Conservation (phyloP, 768 basidiomycete genomes). For the Rhodotorula kratochvilovae region DNA sequence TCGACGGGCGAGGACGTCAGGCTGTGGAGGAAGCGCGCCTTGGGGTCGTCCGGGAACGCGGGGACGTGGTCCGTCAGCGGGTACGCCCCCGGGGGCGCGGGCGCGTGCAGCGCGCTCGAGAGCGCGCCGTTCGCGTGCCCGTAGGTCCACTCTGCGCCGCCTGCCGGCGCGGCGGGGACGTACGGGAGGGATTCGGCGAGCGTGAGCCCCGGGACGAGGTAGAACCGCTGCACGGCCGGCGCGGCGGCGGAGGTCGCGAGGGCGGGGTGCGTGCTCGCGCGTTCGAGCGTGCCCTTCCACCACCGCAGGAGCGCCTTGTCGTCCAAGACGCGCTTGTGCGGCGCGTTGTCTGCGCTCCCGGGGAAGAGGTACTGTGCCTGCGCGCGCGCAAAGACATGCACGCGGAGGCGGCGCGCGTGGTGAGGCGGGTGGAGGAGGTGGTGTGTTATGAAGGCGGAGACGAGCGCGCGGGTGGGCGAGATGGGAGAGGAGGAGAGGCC, state of each 20-base stretch:
- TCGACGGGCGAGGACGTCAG: constrained; percentile 34
- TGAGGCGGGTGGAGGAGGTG: constrained; percentile 34
- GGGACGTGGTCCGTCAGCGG: constrained; percentile 66
- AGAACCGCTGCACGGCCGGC: constrained; percentile 21
- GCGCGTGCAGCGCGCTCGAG: constrained; percentile 25
- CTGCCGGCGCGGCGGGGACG: constrained; percentile 50
- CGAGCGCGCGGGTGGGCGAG: constrained; percentile 62
- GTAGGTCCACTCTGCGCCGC: constrained; percentile 58
- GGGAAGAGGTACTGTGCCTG: constrained; percentile 92
- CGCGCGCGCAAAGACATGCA: constrained; percentile 84
- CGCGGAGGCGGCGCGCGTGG: constrained; percentile 56
- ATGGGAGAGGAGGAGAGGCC: constrained; percentile 54
- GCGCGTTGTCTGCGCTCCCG: constrained; percentile 63
- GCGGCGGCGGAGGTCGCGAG: not conserved
- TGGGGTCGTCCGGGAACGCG: constrained; percentile 93
- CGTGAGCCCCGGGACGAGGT: constrained; percentile 61
- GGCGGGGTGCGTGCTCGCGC: not conserved
- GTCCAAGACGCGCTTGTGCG: constrained; percentile 65
- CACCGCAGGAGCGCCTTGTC: constrained; percentile 80
- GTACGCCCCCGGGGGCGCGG: constrained; percentile 45
- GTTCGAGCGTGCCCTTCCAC: constrained; percentile 76
- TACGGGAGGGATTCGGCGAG: constrained; percentile 64
- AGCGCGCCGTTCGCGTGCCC: constrained; percentile 64
- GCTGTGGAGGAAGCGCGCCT: constrained; percentile 77
- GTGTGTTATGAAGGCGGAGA: constrained; percentile 59